Base-by-base conservation (phyloP, 495 filamentous ascomycete species). In the Trichocladium antarcticum region DNA sequence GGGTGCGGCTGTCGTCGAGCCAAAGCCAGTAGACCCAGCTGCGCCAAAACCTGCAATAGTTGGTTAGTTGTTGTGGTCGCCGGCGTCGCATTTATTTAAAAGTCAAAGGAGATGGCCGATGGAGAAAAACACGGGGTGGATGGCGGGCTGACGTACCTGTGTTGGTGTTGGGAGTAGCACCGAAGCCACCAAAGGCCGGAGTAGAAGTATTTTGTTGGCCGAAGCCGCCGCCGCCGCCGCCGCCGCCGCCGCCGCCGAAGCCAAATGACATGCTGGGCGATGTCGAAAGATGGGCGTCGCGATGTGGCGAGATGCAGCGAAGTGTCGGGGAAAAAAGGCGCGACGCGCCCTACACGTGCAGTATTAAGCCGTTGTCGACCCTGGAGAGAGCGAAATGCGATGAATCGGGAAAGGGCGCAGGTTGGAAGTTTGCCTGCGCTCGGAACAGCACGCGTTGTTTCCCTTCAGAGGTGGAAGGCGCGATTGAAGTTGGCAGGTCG, bases 161-260 rank as follows among this genome's bases (percentile, higher is more conserved):
- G 43, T 42, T 67, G 32, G 65, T 62, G 49, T 58, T 75, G 56
- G 69, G 76, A 60, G 69, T 80, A 15, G 72, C 51, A 47, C 78
- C 78, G 60, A 83, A 73, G 17, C 71, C 71, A 37, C 72, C 65
- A 55, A 74, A 83, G 47, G 70, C 70, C 45, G 70, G 73, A 51
- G 74, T 68, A 61, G 77, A 67, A 58, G 78, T 78, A 52, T 72
- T 77, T 39, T 57, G 56, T 56, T 76, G 70, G 59, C 80, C 80
- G 63, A 83, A 83, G 57, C 75, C 76, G 63, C 69, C 72, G 51
- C 71, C 65, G 51, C 71, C 66, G 51, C 66, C 65, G 57, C 71
- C 51, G 42, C 51, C 67, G 63, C 69, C 72, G 51, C 71, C 65
- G 51, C 71, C 66, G 51, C 66, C 65, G 57, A 72, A 52, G 42